phyloP scores from a whole-genome alignment of 2,329 filamentous ascomycete genomes.

The Chaetomiaceae sp. region DNA sequence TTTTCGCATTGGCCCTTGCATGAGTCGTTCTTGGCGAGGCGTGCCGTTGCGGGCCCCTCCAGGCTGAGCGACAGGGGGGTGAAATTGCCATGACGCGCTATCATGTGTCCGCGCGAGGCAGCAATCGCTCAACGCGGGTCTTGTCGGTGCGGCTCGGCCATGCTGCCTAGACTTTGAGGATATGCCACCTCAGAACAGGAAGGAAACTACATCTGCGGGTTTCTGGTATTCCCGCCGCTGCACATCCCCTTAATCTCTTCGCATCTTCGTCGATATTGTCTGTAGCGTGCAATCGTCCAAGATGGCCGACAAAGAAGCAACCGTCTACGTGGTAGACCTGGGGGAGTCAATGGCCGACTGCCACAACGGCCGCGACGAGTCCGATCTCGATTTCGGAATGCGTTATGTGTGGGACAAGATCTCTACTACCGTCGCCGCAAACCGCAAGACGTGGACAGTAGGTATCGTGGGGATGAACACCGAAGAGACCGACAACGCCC shows the following conservation, averaged over 20 bases:
- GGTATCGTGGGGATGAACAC: conserved; percentile 83
- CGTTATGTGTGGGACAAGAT: conserved; percentile 95
- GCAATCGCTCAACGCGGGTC: conserved; percentile 12
- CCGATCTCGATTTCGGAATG: conserved; percentile 85
- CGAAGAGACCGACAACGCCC: conserved; percentile 66
- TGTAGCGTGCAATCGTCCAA: conserved; percentile 23
- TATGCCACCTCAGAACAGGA: neutral
- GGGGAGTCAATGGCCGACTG: conserved; percentile 76
- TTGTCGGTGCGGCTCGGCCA: conserved; percentile 2
- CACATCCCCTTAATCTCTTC: neutral
- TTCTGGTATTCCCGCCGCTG: neutral
- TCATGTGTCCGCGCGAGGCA: conserved; percentile 27
- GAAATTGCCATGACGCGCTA: conserved; percentile 20
- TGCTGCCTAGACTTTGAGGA: conserved; percentile 22
- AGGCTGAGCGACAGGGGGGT: neutral
- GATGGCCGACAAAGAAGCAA: conserved; percentile 93
- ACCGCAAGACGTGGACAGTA: conserved; percentile 67
- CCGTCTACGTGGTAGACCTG: conserved; percentile 85
- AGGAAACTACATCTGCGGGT: neutral
- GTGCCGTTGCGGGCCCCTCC: neutral
- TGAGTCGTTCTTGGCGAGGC: conserved; percentile 1
- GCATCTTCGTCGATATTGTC: neutral
- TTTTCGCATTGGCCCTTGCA: neutral
- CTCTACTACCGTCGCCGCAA: conserved; percentile 61
- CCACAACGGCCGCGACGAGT: conserved; percentile 65